These are phyloP conservation scores for Leccinum longicurvipes DNA, from an alignment of 768 basidiomycete genomes.

Conservation along the genomic window DNA sequence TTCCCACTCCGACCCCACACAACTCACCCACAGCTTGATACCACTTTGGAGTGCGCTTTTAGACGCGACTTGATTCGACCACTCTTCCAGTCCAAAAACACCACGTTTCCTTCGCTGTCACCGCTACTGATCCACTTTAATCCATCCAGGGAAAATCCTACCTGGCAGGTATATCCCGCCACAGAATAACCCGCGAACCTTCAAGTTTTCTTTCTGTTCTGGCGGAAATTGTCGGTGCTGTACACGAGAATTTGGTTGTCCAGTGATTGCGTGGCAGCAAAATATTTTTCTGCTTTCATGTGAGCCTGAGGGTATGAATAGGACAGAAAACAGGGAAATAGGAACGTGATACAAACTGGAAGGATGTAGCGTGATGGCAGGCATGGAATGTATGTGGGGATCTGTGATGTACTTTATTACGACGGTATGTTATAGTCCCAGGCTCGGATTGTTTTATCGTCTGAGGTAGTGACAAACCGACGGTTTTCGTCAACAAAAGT, in stretches of 20 bases:
- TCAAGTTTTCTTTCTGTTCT: constrained; percentile 98
- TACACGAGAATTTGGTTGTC: constrained; percentile 99
- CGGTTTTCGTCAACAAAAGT: constrained; percentile 99
- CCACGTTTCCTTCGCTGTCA: constrained; percentile 90
- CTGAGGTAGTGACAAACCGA: constrained; percentile 95
- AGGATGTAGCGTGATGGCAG: constrained; percentile 93
- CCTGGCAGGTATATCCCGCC: constrained; percentile 95
- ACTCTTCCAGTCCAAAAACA: constrained; percentile 99
- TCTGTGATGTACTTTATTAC: constrained; percentile 99
- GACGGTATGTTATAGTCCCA: constrained; percentile 99
- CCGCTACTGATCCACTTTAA: constrained; percentile 97
- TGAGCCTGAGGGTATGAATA: constrained; percentile 16
- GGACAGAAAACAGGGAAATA: constrained; percentile 8
- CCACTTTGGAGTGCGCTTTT: constrained; percentile 91
- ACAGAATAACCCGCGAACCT: constrained; percentile 96
- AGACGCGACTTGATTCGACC: constrained; percentile 90
- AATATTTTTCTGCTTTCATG: constrained; percentile 73
- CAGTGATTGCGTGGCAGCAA: constrained; percentile 94
- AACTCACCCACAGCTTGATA: constrained; percentile 96
- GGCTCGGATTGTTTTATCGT: constrained; percentile 97
- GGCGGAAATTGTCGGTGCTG: constrained; percentile 96
- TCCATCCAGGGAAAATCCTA: constrained; percentile 98
- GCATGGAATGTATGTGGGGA: constrained; percentile 99
- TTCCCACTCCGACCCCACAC: not conserved
- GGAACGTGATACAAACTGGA: constrained; percentile 61